Evolutionary conservation across 306 rosid genomes (phyloP).

Genomic region (Neltuma alba): DNA sequence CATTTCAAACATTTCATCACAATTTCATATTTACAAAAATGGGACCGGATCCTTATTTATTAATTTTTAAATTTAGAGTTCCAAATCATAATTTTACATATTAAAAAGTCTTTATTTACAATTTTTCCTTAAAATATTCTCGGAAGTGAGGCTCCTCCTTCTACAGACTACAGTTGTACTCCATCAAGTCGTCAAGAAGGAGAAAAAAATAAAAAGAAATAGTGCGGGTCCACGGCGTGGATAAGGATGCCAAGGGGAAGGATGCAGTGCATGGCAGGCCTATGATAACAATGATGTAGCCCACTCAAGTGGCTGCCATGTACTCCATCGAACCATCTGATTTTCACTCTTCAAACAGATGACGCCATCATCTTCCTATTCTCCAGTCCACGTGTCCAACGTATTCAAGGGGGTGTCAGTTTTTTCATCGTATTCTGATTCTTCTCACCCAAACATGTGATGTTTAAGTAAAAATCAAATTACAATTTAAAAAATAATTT

Average conservation of each 20-base stretch:
- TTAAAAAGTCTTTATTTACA: too few relatives aligned
- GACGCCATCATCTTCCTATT: background rate
- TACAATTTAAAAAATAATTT: too few relatives aligned
- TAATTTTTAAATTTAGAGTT: too few relatives aligned
- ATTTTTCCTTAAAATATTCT: too few relatives aligned
- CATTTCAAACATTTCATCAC: too few relatives aligned
- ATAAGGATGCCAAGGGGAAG: background rate
- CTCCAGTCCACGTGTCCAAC: background rate
- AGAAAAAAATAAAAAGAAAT: background rate
- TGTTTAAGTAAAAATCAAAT: too few relatives aligned
- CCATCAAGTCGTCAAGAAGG: background rate
- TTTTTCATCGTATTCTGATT: background rate
- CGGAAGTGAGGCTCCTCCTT: background rate
- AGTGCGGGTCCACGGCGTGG: background rate
- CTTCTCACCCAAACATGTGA: too few relatives aligned
- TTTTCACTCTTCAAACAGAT: background rate
- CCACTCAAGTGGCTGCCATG: background rate
- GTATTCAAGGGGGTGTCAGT: background rate
- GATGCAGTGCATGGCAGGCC: background rate
- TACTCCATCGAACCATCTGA: background rate
- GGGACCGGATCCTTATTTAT: too few relatives aligned
- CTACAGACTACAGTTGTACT: too few relatives aligned
- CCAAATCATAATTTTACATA: too few relatives aligned
- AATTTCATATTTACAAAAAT: too few relatives aligned
- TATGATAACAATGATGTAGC: background rate